phyloP scores from a whole-genome alignment of 2,329 filamentous ascomycete species.

The Hypoxylon sp. region DNA sequence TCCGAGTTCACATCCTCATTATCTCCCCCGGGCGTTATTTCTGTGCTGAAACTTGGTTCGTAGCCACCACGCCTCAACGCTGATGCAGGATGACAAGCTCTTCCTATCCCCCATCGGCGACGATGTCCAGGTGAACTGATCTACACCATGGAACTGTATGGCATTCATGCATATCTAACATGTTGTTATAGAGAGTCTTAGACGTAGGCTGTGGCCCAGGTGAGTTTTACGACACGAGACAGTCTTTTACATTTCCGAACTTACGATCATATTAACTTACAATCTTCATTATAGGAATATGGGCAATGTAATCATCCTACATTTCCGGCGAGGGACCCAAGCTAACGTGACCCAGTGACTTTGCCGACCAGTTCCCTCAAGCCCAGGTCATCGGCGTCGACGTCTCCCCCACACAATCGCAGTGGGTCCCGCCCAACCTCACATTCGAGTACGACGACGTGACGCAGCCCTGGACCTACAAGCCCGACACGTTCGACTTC shows the following conservation, averaged over 20 bases:
- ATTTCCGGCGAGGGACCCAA: background rate
- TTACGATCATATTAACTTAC: slow-evolving; percentile 1
- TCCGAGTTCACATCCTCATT: slow-evolving; percentile 16
- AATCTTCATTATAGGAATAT: slow-evolving; percentile 43
- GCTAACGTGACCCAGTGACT: slow-evolving; percentile 49
- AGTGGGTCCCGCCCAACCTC: slow-evolving; percentile 53
- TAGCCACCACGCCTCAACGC: slow-evolving; percentile 48
- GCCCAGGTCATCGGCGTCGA: slow-evolving; percentile 50
- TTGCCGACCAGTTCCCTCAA: slow-evolving; percentile 53
- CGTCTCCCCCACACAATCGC: slow-evolving; percentile 56
- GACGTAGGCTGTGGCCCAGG: slow-evolving; percentile 49
- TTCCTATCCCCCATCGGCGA: slow-evolving; percentile 43
- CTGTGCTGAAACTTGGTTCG: slow-evolving; percentile 3
- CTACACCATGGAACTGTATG: background rate
- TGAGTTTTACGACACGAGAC: slow-evolving; percentile 27
- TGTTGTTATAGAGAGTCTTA: slow-evolving; percentile 45
- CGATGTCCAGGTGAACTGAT: slow-evolving; percentile 41
- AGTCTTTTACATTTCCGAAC: background rate
- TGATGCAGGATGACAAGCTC: slow-evolving; percentile 46
- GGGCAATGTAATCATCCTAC: slow-evolving; percentile 47
- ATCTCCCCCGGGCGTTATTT: too few relatives aligned
- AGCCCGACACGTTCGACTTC: slow-evolving; percentile 66
- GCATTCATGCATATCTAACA: slow-evolving; percentile 10
- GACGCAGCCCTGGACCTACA: slow-evolving; percentile 59
- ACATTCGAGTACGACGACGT: slow-evolving; percentile 51